Percentiles rank a stretch among this genome's conserved stretches.
Evolutionary conservation across 345 rosid species (phyloP).

Genomic region (Eucalyptus dawsonii): DNA sequence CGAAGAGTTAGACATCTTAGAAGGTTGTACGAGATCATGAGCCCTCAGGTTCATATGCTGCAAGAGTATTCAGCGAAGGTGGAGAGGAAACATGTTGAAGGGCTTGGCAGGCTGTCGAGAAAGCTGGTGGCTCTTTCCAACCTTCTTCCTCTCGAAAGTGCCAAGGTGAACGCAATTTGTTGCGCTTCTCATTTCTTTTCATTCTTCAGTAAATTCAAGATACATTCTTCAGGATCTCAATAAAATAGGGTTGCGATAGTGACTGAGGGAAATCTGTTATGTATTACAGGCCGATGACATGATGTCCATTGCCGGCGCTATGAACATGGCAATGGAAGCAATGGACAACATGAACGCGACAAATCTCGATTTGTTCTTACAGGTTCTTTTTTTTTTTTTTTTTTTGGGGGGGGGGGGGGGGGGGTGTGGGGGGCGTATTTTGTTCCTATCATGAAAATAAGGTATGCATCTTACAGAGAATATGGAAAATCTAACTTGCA

Average conservation of each 20-base stretch:
- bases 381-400: conserved; percentile 3
- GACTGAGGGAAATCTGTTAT: background rate
- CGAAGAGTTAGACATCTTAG: conserved; percentile 23
- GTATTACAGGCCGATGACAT: conserved; percentile 23
- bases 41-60: conserved; percentile 35
- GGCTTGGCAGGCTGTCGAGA: conserved; percentile 39
- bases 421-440: accelerated
- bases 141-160: conserved; percentile 34
- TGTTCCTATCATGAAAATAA: background rate
- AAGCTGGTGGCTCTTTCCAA: conserved; percentile 48
- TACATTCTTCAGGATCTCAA: background rate
- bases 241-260: background rate
- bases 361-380: conserved; percentile 15
- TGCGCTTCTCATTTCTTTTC: background rate
- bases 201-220: background rate
- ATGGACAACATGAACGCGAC: conserved; percentile 31
- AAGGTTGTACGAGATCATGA: conserved; percentile 24
- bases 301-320: conserved; percentile 30
- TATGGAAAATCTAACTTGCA: background rate
- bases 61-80: conserved; percentile 30
- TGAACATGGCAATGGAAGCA: conserved; percentile 29
- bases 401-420: too few species aligned
- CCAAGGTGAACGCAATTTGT: conserved; percentile 18
- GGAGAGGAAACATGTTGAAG: conserved; percentile 39
- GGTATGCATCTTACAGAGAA: background rate